Evolutionary conservation across 2,329 filamentous ascomycete genomes (phyloP).

Genomic region (Apiospora rasikravindrae): DNA sequence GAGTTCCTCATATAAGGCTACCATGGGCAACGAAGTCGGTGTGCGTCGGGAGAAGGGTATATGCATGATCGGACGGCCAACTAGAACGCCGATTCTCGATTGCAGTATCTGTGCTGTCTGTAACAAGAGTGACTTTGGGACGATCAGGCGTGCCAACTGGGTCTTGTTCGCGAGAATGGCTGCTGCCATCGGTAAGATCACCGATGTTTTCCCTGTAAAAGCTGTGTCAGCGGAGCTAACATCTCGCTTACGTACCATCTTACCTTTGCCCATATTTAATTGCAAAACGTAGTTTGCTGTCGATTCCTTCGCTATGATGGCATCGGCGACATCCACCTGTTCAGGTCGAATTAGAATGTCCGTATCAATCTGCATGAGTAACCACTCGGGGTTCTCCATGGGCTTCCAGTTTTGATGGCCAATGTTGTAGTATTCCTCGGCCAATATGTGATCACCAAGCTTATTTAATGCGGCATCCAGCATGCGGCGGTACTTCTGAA

Average conservation of each 20-base stretch:
- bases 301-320: slow-evolving; percentile 61
- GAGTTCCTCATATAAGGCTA: neutral
- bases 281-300: slow-evolving; percentile 65
- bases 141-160: slow-evolving; percentile 58
- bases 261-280: slow-evolving; percentile 67
- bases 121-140: slow-evolving; percentile 61
- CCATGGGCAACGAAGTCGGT: slow-evolving; percentile 34
- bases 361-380: slow-evolving; percentile 70
- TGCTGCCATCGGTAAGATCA: slow-evolving; percentile 60
- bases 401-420: slow-evolving; percentile 66
- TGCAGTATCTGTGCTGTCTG: slow-evolving; percentile 65
- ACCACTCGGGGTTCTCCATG: slow-evolving; percentile 60
- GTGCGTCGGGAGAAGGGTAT: slow-evolving; percentile 64
- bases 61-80: slow-evolving; percentile 59
- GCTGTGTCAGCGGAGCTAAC: slow-evolving; percentile 17
- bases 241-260: slow-evolving; percentile 12
- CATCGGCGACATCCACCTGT: slow-evolving; percentile 66
- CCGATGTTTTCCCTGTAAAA: slow-evolving; percentile 59
- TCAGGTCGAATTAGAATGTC: slow-evolving; percentile 66
- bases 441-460: slow-evolving; percentile 24
- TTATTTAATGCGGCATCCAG: slow-evolving; percentile 31
- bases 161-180: slow-evolving; percentile 50
- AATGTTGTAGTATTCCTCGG: slow-evolving; percentile 51
- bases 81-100: slow-evolving; percentile 58
- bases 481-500: slow-evolving; percentile 54